Conservation (phyloP, 2,329 filamentous ascomycete genomes). For the Cadophora malorum region DNA sequence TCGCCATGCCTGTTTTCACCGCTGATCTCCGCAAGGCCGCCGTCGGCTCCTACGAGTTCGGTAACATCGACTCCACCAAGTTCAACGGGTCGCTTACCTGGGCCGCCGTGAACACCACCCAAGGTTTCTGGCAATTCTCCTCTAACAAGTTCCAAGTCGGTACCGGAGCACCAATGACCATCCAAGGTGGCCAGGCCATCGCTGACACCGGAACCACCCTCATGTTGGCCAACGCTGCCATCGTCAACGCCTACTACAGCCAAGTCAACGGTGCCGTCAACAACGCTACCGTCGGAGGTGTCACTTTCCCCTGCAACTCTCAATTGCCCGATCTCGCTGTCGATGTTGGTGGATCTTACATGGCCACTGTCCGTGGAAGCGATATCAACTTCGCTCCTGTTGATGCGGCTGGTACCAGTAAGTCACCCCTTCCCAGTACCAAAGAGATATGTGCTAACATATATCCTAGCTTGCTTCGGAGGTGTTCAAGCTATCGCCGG, state of each 20-base stretch:
- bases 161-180: slow-evolving; percentile 59
- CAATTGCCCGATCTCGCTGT: slow-evolving; percentile 47
- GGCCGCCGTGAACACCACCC: slow-evolving; percentile 53
- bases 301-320: slow-evolving; percentile 48
- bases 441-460: slow-evolving; percentile 18
- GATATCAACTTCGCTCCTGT: slow-evolving; percentile 61
- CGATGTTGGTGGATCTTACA: slow-evolving; percentile 48
- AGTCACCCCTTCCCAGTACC: slow-evolving; percentile 41
- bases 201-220: slow-evolving; percentile 54
- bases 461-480: slow-evolving; percentile 65
- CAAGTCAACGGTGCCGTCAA: slow-evolving; percentile 48
- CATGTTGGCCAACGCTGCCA: slow-evolving; percentile 46
- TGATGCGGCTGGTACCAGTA: slow-evolving; percentile 53
- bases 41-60: slow-evolving; percentile 61
- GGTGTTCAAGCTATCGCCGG: slow-evolving; percentile 67
- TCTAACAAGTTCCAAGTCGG: slow-evolving; percentile 55
- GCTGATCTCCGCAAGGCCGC: slow-evolving; percentile 56
- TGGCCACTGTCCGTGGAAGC: slow-evolving; percentile 53
- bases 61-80: slow-evolving; percentile 58
- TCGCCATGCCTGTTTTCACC: slow-evolving; percentile 64
- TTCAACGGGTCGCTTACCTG: slow-evolving; percentile 62
- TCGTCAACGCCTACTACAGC: slow-evolving; percentile 51
- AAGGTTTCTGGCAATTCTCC: slow-evolving; percentile 65
- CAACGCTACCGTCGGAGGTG: slow-evolving; percentile 46
- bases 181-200: slow-evolving; percentile 59